Evolutionary conservation across 2,329 filamentous ascomycete species (phyloP), one percentile per base, ranked within the genome.

Genomic region (Fonsecaea erecta): DNA sequence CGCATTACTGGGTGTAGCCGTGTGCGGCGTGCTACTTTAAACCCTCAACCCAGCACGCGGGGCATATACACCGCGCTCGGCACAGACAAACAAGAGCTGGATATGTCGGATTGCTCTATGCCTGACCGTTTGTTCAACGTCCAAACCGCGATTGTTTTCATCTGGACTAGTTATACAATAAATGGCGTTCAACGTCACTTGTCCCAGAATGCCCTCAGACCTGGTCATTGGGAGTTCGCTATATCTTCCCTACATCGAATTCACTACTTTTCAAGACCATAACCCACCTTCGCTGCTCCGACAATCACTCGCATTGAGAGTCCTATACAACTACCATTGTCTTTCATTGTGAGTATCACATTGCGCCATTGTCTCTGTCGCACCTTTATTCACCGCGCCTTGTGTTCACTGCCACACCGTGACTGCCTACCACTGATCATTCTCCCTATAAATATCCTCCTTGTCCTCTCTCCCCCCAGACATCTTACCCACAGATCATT

Each of bases 401-500:
- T 9, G n/a, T 11, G 16, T 60, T 52, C 46, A 26, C 6, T 24
- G 14, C 21, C 11, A 9, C 21, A 46, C n/a, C n/a, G 21, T 24
- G 12, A 26, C 3, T 52, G 7, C 18, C 57, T n/a, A n/a, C n/a
- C 9, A 30, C 3, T 4, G 2, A 37, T 11, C 8, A 3, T 8
- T 30, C 28, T 30, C 28, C 28, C 28, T 63, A 52, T 60, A 64
- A 61, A 57, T 57, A 56, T 65, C 35, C 8, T 24, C 16, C 14
- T n/a, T 24, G 2, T 48, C 18, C 37, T 28, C 21, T 11, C 24
- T 40, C 32, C 24, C 32, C 32, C 14, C 8, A 14, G 32, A 40
- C 7, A 18, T n/a, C 30, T 43, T 43, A n/a, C 35, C 6, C 51
- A 4, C 24, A 35, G 16, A 61, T 24, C 24, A 40, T 52, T 6